Evolutionary conservation across 2,329 filamentous ascomycete species (phyloP), one percentile per base, ranked within the genome.

Genomic region (Akanthomyces dipterigenus): DNA sequence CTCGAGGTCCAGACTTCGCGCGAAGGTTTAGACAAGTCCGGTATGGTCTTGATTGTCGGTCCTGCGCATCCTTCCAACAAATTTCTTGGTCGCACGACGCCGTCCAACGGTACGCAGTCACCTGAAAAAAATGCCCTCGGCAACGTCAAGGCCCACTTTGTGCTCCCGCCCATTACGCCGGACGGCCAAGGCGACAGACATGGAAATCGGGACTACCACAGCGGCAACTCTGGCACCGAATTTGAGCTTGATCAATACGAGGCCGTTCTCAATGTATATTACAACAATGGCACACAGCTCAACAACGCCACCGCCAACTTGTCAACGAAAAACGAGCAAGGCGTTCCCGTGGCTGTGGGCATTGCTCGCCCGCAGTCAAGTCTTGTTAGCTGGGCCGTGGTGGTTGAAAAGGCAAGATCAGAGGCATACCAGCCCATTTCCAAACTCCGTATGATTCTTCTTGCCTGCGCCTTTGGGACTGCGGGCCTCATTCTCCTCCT

Each of bases 391-490:
- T 97, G 93, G 93, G 86, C 90, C 6, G 77, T 97, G 5, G 68
- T 96, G 3, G 83, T 96, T 1, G 93, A 97, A 70, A 88, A 95
- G 72, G 79, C 85, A 2, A 85, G 85, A 64, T 72, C 72, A 22
- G 92, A 96, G 73, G 90, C 92, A 0, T 92, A 89, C 75, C 78
- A 80, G 8, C 89, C 92, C 0, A 92, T 96, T 62, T 75, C 79
- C 31, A 87, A 85, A 24, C 78, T 96, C n/a, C 85, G 90, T 20
- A 87, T 88, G 53, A 90, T 96, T 57, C 82, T 97, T 2, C 75
- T 96, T 2, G 90, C 86, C 7, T 96, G 91, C 64, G 89, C 96
- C 0, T 96, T 96, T 70, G 90, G 89, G 1, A 93, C 91, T 0
- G 82, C 88, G 11, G 92, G 88, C 0, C 80, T 88, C 3, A 83